These are phyloP conservation scores for Exophiala aquamarina DNA, from an alignment of 2,329 filamentous ascomycete genomes.

Conservation along the genomic window DNA sequence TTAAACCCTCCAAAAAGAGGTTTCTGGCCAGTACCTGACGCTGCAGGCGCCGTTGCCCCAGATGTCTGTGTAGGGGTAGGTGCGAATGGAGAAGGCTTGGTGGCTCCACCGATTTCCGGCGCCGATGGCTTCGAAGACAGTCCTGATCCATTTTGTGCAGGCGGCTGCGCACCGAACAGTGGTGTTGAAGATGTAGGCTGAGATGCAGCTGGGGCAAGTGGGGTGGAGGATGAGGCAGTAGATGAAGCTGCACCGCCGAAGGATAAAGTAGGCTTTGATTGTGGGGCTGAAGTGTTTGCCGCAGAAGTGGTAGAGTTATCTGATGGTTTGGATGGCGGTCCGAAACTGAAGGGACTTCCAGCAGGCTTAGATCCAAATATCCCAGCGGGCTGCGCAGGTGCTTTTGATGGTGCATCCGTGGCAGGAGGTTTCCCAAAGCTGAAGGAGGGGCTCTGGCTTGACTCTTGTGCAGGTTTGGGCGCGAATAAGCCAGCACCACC, in stretches of 20 bases:
- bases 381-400: constrained; percentile 25
- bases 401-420: constrained; percentile 30
- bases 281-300: constrained; percentile 9
- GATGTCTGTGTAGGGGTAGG: constrained; percentile 15
- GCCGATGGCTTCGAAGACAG: constrained; percentile 19
- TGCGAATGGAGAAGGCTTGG: constrained; percentile 16
- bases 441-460: constrained; percentile 20
- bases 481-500: constrained; percentile 32
- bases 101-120: constrained; percentile 4
- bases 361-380: constrained; percentile 41
- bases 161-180: constrained; percentile 10
- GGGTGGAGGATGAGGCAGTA: constrained; percentile 3
- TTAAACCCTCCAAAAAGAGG: constrained; percentile 29
- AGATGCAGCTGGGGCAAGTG: constrained; percentile 13
- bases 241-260: constrained; percentile 7
- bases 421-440: constrained; percentile 33
- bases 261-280: constrained; percentile 18
- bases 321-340: constrained; percentile 16
- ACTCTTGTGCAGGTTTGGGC: constrained; percentile 29
- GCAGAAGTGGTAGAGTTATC: constrained; percentile 10
- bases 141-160: constrained; percentile 2
- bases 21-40: constrained; percentile 20
- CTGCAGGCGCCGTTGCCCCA: constrained; percentile 12
- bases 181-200: constrained; percentile 14
- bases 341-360: constrained; percentile 17